Conservation (phyloP, 2,329 filamentous ascomycete species). For the Thelonectria blattea region DNA sequence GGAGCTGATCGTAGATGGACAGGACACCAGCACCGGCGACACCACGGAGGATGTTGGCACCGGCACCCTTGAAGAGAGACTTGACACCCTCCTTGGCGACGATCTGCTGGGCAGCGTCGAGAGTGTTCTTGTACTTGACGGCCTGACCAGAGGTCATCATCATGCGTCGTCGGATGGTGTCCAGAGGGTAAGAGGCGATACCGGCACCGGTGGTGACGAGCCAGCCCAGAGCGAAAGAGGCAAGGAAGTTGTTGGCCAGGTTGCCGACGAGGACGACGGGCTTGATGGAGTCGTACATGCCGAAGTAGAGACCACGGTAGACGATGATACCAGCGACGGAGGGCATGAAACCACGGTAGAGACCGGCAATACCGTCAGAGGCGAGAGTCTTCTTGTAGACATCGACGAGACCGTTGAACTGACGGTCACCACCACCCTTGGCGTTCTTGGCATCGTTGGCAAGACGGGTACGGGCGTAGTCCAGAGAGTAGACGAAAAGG, state of each 20-base stretch:
- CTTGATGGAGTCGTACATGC: slow-evolving; percentile 99
- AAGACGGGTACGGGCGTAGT: slow-evolving; percentile 99
- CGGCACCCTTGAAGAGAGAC: slow-evolving; percentile 99
- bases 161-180: slow-evolving; percentile 99
- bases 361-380: slow-evolving; percentile 97
- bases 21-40: slow-evolving; percentile 99
- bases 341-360: slow-evolving; percentile 99
- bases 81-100: slow-evolving; percentile 95
- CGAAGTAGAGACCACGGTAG: slow-evolving; percentile 99
- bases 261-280: slow-evolving; percentile 89
- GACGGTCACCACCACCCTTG: slow-evolving; percentile 95
- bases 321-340: slow-evolving; percentile 99
- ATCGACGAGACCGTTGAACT: slow-evolving; percentile 99
- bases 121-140: slow-evolving; percentile 98
- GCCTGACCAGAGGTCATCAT: slow-evolving; percentile 99
- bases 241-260: slow-evolving; percentile 98
- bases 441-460: slow-evolving; percentile 99
- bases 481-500: slow-evolving; percentile 99
- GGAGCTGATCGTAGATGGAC: slow-evolving; percentile 99
- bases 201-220: slow-evolving; percentile 99
- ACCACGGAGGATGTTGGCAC: slow-evolving; percentile 99
- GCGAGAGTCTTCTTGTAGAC: slow-evolving; percentile 99
- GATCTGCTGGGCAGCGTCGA: slow-evolving; percentile 97
- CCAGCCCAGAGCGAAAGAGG: slow-evolving; percentile 99
- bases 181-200: slow-evolving; percentile 99